phyloP scores from a whole-genome alignment of 2,329 filamentous ascomycete species.

The Colletotrichum coccodes region DNA sequence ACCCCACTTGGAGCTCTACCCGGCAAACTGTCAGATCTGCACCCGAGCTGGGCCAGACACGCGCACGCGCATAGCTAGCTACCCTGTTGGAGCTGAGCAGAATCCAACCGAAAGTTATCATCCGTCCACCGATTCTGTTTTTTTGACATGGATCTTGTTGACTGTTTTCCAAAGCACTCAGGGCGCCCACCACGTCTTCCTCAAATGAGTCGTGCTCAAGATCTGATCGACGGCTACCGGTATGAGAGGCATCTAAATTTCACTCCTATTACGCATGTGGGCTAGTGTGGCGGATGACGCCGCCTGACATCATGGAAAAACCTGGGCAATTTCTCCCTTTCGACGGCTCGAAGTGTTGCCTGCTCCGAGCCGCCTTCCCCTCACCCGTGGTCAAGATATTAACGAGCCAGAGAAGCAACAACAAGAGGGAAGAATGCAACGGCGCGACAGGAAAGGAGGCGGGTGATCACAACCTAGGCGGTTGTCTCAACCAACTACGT shows the following conservation, averaged over 20 bases:
- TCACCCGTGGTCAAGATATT: not conserved
- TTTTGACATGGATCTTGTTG: not conserved
- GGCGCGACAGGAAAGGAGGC: not conserved
- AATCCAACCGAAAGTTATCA: not conserved
- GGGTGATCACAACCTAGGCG: not conserved
- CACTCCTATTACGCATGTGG: conserved; percentile 1
- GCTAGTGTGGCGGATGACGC: conserved; percentile 15
- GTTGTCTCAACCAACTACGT: conserved; percentile 5
- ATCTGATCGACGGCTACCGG: not conserved
- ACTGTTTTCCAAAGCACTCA: not conserved
- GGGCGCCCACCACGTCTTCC: conserved; percentile 1
- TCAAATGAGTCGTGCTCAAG: not conserved
- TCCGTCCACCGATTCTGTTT: not conserved
- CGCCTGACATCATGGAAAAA: conserved; percentile 26
- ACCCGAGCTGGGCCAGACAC: conserved; percentile 5
- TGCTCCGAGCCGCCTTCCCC: not conserved
- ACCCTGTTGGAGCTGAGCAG: conserved; percentile 6
- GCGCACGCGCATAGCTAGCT: not conserved
- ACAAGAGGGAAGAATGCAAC: not conserved
- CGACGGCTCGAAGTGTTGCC: not conserved
- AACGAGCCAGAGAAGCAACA: not conserved
- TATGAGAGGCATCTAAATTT: conserved; percentile 1
- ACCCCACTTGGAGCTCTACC: not conserved
- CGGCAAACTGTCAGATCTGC: conserved; percentile 18
- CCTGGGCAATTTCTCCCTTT: not conserved